Evolutionary conservation across 108 stramenopile genomes (phyloP).

Genomic region (Nitzschia sp.): DNA sequence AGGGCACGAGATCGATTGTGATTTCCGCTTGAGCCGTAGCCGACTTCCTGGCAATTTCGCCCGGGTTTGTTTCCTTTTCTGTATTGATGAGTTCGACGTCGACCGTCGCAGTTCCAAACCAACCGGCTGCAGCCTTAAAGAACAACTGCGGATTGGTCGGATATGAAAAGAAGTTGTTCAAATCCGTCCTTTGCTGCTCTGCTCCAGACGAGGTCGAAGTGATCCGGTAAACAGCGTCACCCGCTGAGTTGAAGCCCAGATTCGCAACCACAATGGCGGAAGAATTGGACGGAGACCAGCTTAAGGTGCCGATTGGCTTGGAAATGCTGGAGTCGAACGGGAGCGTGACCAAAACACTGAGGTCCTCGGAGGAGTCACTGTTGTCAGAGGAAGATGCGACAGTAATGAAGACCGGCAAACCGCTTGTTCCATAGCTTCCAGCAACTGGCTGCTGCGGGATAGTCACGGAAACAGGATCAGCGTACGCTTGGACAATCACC

Average conservation of each 20-base stretch:
- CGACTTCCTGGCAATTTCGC: too few relatives aligned
- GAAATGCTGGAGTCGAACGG: neutral
- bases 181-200: neutral
- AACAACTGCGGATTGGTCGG: too few relatives aligned
- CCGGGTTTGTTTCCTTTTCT: too few relatives aligned
- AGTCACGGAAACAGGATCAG: neutral
- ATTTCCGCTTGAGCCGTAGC: too few relatives aligned
- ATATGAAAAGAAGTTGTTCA: neutral
- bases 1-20: too few relatives aligned
- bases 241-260: neutral
- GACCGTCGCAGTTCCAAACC: too few relatives aligned
- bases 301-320: neutral
- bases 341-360: neutral
- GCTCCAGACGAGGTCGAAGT: neutral
- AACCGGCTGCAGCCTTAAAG: too few relatives aligned
- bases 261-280: neutral
- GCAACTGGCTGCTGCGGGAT: neutral
- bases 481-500: neutral
- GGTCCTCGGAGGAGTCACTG: slow-evolving; percentile 4
- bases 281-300: neutral
- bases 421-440: slow-evolving; percentile 9
- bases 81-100: too few relatives aligned
- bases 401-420: neutral
- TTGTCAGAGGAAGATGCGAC: neutral
- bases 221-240: neutral